These are phyloP conservation scores for Uncinocarpus reesii DNA, from an alignment of 2,329 filamentous ascomycete species.

Conservation along the genomic window DNA sequence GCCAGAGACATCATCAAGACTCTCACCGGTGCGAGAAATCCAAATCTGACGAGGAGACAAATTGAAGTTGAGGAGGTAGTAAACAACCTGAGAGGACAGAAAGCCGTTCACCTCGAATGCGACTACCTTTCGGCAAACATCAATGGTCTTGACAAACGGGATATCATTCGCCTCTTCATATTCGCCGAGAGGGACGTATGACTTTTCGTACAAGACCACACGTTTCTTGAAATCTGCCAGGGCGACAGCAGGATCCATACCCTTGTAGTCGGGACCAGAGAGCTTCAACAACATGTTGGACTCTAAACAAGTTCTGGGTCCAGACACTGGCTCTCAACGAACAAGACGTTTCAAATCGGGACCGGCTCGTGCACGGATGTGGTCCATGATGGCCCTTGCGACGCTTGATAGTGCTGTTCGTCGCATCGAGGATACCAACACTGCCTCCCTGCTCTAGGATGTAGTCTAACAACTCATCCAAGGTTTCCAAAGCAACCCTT, in stretches of 20 bases:
- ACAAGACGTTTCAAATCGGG: constrained; percentile 79
- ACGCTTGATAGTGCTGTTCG: constrained; percentile 85
- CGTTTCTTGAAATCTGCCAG: constrained; percentile 86
- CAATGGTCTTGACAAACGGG: constrained; percentile 96
- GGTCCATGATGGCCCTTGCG: constrained; percentile 73
- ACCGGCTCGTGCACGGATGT: constrained; percentile 71
- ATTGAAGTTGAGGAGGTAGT: constrained; percentile 94
- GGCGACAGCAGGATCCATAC: constrained; percentile 77
- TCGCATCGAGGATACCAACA: constrained; percentile 92
- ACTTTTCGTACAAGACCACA: constrained; percentile 85
- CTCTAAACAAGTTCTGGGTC: constrained; percentile 74
- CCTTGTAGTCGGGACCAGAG: constrained; percentile 88
- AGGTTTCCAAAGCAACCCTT: constrained; percentile 80
- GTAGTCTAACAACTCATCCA: constrained; percentile 87
- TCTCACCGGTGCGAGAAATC: constrained; percentile 94
- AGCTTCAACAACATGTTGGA: constrained; percentile 96
- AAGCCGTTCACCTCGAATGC: constrained; percentile 87
- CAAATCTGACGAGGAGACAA: constrained; percentile 91
- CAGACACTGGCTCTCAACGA: constrained; percentile 87
- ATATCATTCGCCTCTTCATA: constrained; percentile 85
- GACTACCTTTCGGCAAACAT: constrained; percentile 88
- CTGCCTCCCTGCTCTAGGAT: constrained; percentile 71
- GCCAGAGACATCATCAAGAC: constrained; percentile 71
- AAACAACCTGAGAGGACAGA: constrained; percentile 80
- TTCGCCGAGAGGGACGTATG: constrained; percentile 79